phyloP scores from a whole-genome alignment of 345 rosid genomes.

The Arabis alpina region DNA sequence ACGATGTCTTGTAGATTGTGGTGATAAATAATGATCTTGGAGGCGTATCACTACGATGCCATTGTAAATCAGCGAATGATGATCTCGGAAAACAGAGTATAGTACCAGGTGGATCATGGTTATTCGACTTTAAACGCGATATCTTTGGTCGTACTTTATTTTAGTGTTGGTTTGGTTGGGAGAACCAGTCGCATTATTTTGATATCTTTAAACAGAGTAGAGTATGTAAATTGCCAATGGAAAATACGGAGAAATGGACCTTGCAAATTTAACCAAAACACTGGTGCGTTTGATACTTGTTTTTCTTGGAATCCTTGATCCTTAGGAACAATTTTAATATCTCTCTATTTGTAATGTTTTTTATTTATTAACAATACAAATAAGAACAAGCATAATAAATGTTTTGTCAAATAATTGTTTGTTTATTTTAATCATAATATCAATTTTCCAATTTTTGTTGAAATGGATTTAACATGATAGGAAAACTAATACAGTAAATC shows the following conservation, averaged over 20 bases:
- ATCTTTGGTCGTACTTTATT: constrained; percentile 4
- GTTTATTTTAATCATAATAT: too few species aligned
- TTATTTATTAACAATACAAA: too few species aligned
- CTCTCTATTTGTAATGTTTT: too few species aligned
- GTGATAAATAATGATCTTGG: constrained; percentile 8
- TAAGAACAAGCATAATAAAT: too few species aligned
- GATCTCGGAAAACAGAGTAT: neutral
- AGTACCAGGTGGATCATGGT: constrained; percentile 23
- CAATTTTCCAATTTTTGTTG: too few species aligned
- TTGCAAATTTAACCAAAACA: neutral
- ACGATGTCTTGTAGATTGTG: neutral
- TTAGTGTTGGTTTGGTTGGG: constrained; percentile 12
- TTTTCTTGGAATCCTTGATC: constrained; percentile 11
- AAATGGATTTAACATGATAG: too few species aligned
- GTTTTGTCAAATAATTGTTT: too few species aligned
- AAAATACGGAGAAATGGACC: neutral
- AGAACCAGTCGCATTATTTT: neutral
- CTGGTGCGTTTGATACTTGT: neutral
- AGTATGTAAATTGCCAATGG: constrained; percentile 7
- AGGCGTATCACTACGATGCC: neutral
- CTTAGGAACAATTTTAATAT: too few species aligned
- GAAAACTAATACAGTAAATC: too few species aligned
- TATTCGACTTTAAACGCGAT: neutral
- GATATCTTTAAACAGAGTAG: constrained; percentile 24
- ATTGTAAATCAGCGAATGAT: constrained; percentile 14